These are phyloP conservation scores for Aspergillus calidoustus DNA, from an alignment of 2,329 filamentous ascomycete genomes.

Conservation along the genomic window DNA sequence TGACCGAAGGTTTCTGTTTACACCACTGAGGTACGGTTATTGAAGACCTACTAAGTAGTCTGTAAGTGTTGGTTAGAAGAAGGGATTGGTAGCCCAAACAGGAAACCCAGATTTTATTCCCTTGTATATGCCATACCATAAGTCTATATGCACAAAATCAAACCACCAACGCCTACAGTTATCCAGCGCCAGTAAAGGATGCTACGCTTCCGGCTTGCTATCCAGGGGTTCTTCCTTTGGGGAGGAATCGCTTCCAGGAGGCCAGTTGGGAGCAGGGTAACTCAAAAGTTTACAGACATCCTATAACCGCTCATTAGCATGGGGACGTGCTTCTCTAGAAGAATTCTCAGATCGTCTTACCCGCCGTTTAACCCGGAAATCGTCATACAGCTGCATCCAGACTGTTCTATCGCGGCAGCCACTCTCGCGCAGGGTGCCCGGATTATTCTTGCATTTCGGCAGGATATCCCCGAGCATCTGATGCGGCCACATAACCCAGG, in stretches of 20 bases:
- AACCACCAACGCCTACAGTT: neutral
- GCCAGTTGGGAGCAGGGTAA: conserved; percentile 41
- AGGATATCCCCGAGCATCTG: conserved; percentile 36
- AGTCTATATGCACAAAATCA: neutral
- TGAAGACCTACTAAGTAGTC: too few species aligned
- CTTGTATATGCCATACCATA: neutral
- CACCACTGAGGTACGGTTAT: neutral
- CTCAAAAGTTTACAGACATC: conserved; percentile 43
- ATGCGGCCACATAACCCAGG: conserved; percentile 56
- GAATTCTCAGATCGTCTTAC: conserved; percentile 21
- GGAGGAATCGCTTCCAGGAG: conserved; percentile 16
- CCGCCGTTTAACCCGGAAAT: conserved; percentile 41
- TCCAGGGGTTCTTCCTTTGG: neutral
- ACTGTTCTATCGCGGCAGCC: conserved; percentile 44
- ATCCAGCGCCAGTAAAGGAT: neutral
- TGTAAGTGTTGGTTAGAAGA: neutral
- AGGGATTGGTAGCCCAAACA: neutral
- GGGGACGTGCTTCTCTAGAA: neutral
- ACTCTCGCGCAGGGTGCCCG: conserved; percentile 41
- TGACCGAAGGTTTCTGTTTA: neutral
- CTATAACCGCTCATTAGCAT: conserved; percentile 21
- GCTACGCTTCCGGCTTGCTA: neutral
- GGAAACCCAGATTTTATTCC: neutral
- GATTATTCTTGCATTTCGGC: conserved; percentile 40
- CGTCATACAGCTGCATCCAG: conserved; percentile 44